Conservation (phyloP, 2,329 filamentous ascomycete genomes). For the Pyrenophora seminiperda region DNA sequence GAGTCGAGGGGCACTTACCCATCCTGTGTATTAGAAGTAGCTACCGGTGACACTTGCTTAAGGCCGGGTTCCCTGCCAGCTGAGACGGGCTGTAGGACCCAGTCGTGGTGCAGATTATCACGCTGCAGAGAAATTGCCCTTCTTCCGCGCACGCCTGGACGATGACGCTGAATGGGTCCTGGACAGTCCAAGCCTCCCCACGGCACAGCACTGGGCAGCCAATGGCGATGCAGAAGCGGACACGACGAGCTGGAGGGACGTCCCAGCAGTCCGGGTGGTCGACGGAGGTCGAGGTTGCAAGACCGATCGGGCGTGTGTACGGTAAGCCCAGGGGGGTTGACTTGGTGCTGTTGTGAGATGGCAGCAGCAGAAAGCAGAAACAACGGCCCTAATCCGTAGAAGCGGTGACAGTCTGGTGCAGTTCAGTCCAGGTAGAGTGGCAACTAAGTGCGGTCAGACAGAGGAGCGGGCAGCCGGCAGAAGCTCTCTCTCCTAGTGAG, state of each 20-base stretch:
- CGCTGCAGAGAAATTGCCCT: slow-evolving; percentile 45
- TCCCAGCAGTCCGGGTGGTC: slow-evolving; percentile 29
- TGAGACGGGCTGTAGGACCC: slow-evolving; percentile 37
- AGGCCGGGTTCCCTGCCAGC: slow-evolving; percentile 37
- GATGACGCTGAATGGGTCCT: slow-evolving; percentile 40
- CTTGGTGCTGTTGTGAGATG: slow-evolving; percentile 11
- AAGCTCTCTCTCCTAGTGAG: slow-evolving; percentile 6
- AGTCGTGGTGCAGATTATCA: slow-evolving; percentile 33
- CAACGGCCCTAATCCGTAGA: too few species aligned
- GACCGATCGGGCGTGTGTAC: slow-evolving; percentile 25
- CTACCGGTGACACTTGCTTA: slow-evolving; percentile 33
- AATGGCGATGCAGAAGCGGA: slow-evolving; percentile 32
- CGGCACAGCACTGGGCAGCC: slow-evolving; percentile 31
- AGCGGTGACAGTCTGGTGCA: too few species aligned
- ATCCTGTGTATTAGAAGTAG: slow-evolving; percentile 36
- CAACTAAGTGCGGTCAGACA: neutral
- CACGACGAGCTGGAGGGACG: slow-evolving; percentile 30
- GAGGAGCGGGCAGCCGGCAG: slow-evolving; percentile 1
- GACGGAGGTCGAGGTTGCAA: slow-evolving; percentile 29
- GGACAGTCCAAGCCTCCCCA: slow-evolving; percentile 36
- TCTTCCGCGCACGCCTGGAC: slow-evolving; percentile 24
- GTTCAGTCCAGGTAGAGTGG: too few species aligned
- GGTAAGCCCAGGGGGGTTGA: slow-evolving; percentile 13
- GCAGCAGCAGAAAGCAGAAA: neutral
- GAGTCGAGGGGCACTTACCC: slow-evolving; percentile 35